A percentile compares a stretch with the other conserved stretches of the same genome.
Evolutionary conservation across 202 grass and related monocot genomes (phyloP).

Genomic region (Eragrostis tef): DNA sequence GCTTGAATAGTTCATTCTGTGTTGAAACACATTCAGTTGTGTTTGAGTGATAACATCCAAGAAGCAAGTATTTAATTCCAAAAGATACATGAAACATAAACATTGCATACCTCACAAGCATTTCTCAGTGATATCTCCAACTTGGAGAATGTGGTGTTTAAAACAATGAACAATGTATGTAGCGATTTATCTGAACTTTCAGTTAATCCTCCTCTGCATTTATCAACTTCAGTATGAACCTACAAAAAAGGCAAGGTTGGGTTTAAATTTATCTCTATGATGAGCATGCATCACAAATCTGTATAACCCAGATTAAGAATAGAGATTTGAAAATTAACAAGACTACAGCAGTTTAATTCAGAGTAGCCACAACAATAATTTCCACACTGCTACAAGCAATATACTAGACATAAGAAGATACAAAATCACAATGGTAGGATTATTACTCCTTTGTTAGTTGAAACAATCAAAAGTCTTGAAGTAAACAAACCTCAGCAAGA

Average conservation of each 20-base stretch:
- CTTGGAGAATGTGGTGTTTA: constrained; percentile 74
- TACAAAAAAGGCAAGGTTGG: constrained; percentile 43
- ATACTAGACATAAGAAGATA: constrained; percentile 28
- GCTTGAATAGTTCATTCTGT: constrained; percentile 28
- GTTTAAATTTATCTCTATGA: constrained; percentile 34
- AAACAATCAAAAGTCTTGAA: neutral
- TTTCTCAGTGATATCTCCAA: constrained; percentile 70
- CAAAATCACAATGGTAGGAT: neutral
- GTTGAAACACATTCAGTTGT: constrained; percentile 38
- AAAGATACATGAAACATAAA: constrained; percentile 24
- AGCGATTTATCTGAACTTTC: constrained; percentile 81
- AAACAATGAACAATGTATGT: constrained; percentile 55
- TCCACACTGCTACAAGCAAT: neutral
- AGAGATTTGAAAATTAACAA: neutral
- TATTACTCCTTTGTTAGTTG: constrained; percentile 2
- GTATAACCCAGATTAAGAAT: constrained; percentile 21
- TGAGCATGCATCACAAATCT: constrained; percentile 18
- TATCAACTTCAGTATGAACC: constrained; percentile 82
- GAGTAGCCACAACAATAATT: constrained; percentile 2
- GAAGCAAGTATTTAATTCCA: constrained; percentile 13
- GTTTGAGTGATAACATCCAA: constrained; percentile 34
- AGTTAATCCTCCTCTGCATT: constrained; percentile 64
- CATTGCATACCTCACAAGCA: constrained; percentile 57
- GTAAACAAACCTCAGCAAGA: constrained; percentile 80
- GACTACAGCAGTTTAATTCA: constrained; percentile 19